Evolutionary conservation across 768 basidiomycete genomes (phyloP).

Genomic region (Coprinellus aureogranulatus): DNA sequence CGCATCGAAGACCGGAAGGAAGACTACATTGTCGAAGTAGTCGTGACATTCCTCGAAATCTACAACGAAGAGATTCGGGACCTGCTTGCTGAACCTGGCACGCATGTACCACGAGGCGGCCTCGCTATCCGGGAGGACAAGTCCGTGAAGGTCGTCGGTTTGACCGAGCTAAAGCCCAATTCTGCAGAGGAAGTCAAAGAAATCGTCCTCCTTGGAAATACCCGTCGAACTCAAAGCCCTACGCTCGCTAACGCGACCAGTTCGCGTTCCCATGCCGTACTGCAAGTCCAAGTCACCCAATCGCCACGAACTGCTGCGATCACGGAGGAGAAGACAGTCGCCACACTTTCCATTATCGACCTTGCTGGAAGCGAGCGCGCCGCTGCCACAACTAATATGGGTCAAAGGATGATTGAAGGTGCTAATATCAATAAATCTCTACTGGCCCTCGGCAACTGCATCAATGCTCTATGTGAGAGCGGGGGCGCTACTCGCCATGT

Average conservation of each 20-base stretch:
- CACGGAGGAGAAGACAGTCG: conserved; percentile 79
- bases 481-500: conserved; percentile 86
- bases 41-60: conserved; percentile 96
- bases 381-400: conserved; percentile 95
- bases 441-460: conserved; percentile 95
- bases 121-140: conserved; percentile 94
- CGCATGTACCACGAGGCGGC: conserved; percentile 68
- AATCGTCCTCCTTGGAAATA: conserved; percentile 87
- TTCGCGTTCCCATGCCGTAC: conserved; percentile 95
- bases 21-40: conserved; percentile 82
- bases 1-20: conserved; percentile 85
- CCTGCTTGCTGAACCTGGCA: conserved; percentile 76
- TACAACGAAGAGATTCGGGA: conserved; percentile 99
- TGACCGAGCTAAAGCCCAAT: conserved; percentile 77
- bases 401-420: conserved; percentile 96
- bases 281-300: conserved; percentile 91
- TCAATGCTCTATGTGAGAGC: conserved; percentile 96
- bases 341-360: conserved; percentile 95
- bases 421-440: conserved; percentile 99
- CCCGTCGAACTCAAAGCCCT: conserved; percentile 84
- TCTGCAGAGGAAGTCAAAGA: conserved; percentile 92
- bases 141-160: conserved; percentile 82
- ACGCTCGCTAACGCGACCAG: conserved; percentile 97
- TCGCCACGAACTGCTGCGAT: conserved; percentile 82
- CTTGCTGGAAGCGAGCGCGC: conserved; percentile 97